These are phyloP conservation scores for Endocladia muricata DNA, from an alignment of 31 red algal genomes.

Conservation along the genomic window DNA sequence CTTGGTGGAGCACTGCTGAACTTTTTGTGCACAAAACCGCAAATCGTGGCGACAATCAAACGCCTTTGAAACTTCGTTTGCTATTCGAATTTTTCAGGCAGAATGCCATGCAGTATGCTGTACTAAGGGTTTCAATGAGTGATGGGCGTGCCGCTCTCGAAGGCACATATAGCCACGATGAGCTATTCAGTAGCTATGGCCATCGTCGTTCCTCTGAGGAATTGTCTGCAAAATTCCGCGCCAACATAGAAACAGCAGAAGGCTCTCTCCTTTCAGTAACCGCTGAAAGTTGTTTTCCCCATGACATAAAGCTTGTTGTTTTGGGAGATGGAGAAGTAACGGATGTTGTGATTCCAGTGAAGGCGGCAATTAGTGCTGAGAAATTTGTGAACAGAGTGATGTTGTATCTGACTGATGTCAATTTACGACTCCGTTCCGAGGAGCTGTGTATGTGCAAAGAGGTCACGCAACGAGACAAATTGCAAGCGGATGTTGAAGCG, in stretches of 20 bases:
- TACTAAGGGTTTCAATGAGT: slow-evolving; percentile 7
- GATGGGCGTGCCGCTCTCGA: neutral
- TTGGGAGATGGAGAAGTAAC: no score
- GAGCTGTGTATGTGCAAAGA: neutral
- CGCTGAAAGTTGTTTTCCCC: neutral
- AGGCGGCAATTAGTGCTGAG: neutral
- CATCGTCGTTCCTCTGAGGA: neutral
- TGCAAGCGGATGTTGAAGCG: neutral
- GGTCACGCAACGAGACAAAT: neutral
- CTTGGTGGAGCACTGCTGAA: no score
- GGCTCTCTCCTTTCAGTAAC: neutral
- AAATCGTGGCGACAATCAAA: no score
- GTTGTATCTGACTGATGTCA: slow-evolving; percentile 3
- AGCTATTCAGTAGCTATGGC: neutral
- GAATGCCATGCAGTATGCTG: slow-evolving; percentile 3
- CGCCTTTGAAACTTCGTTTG: no score
- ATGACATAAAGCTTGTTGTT: neutral
- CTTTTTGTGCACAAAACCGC: no score
- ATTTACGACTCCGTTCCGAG: neutral
- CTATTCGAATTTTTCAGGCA: slow-evolving; percentile 21
- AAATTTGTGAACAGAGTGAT: slow-evolving; percentile 21
- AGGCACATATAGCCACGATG: neutral
- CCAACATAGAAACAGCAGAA: neutral
- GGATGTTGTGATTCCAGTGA: neutral
- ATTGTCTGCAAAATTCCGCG: neutral